Conservation (phyloP, 2,329 filamentous ascomycete genomes). For the Septoria linicola region DNA sequence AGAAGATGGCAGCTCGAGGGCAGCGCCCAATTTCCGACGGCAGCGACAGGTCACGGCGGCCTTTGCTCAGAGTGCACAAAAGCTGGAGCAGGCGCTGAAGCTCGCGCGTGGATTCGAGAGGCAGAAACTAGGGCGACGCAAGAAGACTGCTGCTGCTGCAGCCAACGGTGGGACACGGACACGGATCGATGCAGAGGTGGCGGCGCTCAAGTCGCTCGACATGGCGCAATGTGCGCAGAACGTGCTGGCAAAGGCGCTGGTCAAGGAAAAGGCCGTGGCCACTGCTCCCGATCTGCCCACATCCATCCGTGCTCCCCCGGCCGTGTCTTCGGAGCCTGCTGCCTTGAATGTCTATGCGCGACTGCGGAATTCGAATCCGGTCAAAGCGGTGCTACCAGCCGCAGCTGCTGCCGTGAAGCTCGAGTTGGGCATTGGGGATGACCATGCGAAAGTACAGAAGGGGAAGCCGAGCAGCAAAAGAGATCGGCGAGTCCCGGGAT, state of each 20-base stretch:
- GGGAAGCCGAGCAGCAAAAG: not conserved
- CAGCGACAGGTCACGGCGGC: conserved; percentile 26
- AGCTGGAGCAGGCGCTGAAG: conserved; percentile 67
- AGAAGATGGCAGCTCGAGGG: conserved; percentile 29
- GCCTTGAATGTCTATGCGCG: conserved; percentile 59
- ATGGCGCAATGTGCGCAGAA: conserved; percentile 50
- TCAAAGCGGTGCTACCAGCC: conserved; percentile 54
- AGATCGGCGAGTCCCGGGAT: not conserved
- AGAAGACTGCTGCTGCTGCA: conserved; percentile 51
- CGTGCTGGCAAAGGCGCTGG: conserved; percentile 57
- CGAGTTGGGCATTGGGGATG: conserved; percentile 38
- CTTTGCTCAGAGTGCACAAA: conserved; percentile 51
- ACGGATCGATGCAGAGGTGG: conserved; percentile 63
- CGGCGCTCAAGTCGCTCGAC: conserved; percentile 58
- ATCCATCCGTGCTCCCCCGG: conserved; percentile 41
- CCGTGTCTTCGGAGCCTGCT: conserved; percentile 45
- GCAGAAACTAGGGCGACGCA: conserved; percentile 67
- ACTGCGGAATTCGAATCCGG: conserved; percentile 60
- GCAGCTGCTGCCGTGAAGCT: conserved; percentile 45
- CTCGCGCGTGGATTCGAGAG: conserved; percentile 73
- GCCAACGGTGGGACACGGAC: conserved; percentile 40
- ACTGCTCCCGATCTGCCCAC: conserved; percentile 50
- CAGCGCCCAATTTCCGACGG: conserved; percentile 20
- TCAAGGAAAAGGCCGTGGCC: conserved; percentile 58
- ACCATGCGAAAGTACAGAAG: conserved; percentile 16